Conservation (phyloP, 108 stramenopile genomes). For the Cyclotella baltica region DNA sequence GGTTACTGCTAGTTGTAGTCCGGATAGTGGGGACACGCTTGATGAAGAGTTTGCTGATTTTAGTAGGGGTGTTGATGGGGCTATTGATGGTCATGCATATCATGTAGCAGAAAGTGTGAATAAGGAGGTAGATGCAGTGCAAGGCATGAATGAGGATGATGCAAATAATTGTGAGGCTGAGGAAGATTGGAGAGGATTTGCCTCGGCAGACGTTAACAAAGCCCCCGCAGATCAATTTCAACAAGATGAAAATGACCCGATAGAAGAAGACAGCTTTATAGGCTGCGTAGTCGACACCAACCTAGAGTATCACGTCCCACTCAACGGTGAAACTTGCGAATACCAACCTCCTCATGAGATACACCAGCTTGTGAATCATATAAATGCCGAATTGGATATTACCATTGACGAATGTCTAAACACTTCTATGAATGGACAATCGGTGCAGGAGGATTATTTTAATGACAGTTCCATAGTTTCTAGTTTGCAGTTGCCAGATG, state of each 20-base stretch:
- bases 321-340: constrained; percentile 3
- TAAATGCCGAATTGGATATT: constrained; percentile 26
- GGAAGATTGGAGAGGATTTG: constrained; percentile 4
- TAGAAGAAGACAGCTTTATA: background rate
- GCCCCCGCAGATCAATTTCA: background rate
- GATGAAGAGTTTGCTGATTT: constrained; percentile 36
- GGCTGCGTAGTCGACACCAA: constrained; percentile 1
- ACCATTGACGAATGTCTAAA: constrained; percentile 25
- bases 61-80: background rate
- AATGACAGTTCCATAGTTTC: constrained; percentile 1
- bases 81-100: constrained; percentile 1
- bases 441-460: background rate
- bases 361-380: constrained; percentile 25
- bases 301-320: background rate
- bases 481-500: background rate
- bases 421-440: background rate
- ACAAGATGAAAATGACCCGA: background rate
- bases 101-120: background rate
- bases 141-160: background rate
- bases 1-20: constrained; percentile 6
- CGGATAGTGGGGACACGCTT: background rate
- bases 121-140: background rate
- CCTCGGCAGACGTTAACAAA: background rate
- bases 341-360: constrained; percentile 39
- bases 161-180: background rate